These are phyloP conservation scores for Emmonsiellopsis sp. DNA, from an alignment of 2,329 filamentous ascomycete species.

Conservation along the genomic window DNA sequence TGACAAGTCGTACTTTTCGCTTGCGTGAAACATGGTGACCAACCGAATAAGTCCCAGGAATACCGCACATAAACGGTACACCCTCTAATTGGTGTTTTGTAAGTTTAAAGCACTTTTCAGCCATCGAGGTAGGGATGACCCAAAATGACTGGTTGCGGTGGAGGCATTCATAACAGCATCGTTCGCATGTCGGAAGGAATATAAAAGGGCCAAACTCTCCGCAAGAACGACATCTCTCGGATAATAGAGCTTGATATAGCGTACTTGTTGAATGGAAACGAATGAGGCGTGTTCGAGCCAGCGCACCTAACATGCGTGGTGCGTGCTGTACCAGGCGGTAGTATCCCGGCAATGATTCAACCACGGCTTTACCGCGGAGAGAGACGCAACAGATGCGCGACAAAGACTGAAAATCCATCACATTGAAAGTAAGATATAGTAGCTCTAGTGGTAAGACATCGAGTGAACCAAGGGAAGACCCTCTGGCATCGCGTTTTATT, in stretches of 20 bases:
- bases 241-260: not conserved
- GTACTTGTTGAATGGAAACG: not conserved
- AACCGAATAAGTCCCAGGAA: too few species aligned
- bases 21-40: not conserved
- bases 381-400: not conserved
- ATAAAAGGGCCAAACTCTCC: not conserved
- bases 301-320: not conserved
- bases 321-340: not conserved
- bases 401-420: not conserved
- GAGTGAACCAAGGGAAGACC: too few species aligned
- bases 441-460: not conserved
- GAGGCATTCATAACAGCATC: not conserved
- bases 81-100: not conserved
- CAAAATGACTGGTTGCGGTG: not conserved
- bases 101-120: not conserved
- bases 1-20: not conserved
- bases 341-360: not conserved
- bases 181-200: not conserved
- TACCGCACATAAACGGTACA: not conserved
- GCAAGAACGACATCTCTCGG: not conserved
- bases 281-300: not conserved
- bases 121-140: not conserved
- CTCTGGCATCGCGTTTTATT: too few species aligned
- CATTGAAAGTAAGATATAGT: not conserved
- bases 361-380: not conserved